Evolutionary conservation across 352 stramenopile genomes (phyloP), one percentile per base, ranked within the genome.

Genomic region (Globisporangium perplexum): DNA sequence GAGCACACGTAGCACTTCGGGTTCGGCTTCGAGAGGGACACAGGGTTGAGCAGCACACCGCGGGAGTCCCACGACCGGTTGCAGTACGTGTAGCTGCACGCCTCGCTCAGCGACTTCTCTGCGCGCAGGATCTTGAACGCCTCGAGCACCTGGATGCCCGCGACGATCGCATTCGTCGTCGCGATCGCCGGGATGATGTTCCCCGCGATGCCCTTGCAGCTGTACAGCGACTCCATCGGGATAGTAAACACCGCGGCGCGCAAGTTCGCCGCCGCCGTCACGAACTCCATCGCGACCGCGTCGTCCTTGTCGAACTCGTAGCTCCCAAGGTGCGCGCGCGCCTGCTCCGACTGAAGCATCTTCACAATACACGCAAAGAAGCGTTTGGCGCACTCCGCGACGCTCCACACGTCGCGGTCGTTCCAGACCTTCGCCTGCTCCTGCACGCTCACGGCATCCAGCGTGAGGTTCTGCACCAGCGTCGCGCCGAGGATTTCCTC

Each of bases 141-240:
- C 62, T 95, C 73, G 23, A 95, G 66, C 44, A 95, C 85, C 50
- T 95, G 85, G 22, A 99, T 76, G 6, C 96, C 97, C 0, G 97
- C 97, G 23, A 98, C 96, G 66, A 99, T 99, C 18, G 98, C 98
- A 71, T 99, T 99, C n/a, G 97, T 99, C 17, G 97, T 99, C 12
- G 97, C 97, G 68, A 99, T 99, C 18, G 98, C 97, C 44, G 97
- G 97, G 54, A 99, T 99, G 61, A 99, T 99, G 68, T 99, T 99
- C 22, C 98, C 98, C 6, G 98, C 98, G 60, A 99, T 99, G 26
- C 97, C 97, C 74, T 99, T 99, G 74, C 96, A 93, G 39, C 65
- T 85, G 59, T 92, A 95, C n/a, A 95, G 63, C 18, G 83, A 93
- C 56, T 92, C 82, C 74, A 83, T 88, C 12, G 59, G 10, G 56